Base-by-base conservation (phyloP, 306 rosid species). In the Rosa chinensis region DNA sequence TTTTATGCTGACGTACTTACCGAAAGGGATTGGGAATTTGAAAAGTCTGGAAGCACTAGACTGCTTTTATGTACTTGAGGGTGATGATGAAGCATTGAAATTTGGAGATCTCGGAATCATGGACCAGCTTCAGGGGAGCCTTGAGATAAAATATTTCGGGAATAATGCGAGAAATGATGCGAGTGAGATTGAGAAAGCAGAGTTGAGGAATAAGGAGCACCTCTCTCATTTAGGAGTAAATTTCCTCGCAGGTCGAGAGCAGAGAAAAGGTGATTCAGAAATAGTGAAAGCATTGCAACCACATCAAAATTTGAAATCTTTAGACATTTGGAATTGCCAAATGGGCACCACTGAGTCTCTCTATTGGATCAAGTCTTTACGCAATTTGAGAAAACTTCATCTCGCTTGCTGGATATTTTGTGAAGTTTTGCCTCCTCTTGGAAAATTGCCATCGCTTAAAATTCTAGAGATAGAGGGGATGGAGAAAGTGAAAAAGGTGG, bases 371-470 rank as follows among this genome's bases (percentile, higher is more conserved):
- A 17, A 25, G 49, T 62, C 63, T 1, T 39, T 72, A 5, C 32
- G 1, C 12, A 59, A 71, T 5, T 23, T 79, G 49, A 79, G 10
- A 32, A 0, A 1, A 0, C 32, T 78, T 21, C 0, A 0, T 2
- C 42, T 69, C 17, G 0, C 0, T 0, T 0, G 0, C 0, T 78
- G 68, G 59, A 1, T 0, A 0, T 25, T 13, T 39, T 77, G 80
- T 68, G 50, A 66, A 21, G 10, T 8, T 23, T 68, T 78, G 45
- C 74, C 53, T 66, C 74, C 75, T 67, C 61, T 78, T 21, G 81
- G 66, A 14, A 66, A 64, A 63, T 17, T 63, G 47, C 47, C 62
- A 1, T 76, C 37, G 1, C 61, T 77, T 10, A 64, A 49, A 32
- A 16, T 3, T 2, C 14, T 77, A 3, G 5, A 0, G 0, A 64